phyloP scores from a whole-genome alignment of 495 filamentous ascomycete genomes.

The Penicillium argentinense region DNA sequence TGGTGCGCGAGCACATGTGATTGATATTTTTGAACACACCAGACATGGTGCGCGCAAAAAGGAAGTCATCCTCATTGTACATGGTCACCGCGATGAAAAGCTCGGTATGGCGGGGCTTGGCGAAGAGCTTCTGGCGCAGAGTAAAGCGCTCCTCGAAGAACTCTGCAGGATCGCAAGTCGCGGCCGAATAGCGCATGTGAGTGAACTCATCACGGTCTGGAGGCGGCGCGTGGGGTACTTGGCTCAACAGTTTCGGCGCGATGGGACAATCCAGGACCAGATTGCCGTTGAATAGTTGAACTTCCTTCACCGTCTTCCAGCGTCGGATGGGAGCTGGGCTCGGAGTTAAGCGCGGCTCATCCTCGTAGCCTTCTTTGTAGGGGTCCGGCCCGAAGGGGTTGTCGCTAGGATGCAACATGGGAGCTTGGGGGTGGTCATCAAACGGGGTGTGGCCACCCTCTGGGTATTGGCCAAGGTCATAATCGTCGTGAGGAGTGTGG shows the following conservation, averaged over 20 bases:
- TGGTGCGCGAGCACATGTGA: conserved; percentile 88
- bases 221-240: conserved; percentile 76
- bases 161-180: conserved; percentile 88
- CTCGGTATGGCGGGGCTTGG: conserved; percentile 90
- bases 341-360: conserved; percentile 51
- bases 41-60: conserved; percentile 94
- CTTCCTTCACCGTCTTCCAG: conserved; percentile 99
- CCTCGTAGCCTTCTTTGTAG: conserved; percentile 43
- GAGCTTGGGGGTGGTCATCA: conserved; percentile 53
- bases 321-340: conserved; percentile 73
- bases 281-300: conserved; percentile 94
- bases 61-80: conserved; percentile 98
- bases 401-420: conserved; percentile 55
- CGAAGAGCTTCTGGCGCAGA: conserved; percentile 89
- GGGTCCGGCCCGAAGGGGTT: conserved; percentile 61
- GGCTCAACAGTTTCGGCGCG: conserved; percentile 80
- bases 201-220: conserved; percentile 95
- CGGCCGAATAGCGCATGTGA: conserved; percentile 97
- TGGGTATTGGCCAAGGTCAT: conserved; percentile 54
- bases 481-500: conserved; percentile 54
- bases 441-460: conserved; percentile 49
- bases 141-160: conserved; percentile 91
- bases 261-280: conserved; percentile 97
- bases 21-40: conserved; percentile 99
- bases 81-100: conserved; percentile 98